Conservation (phyloP, 768 basidiomycete genomes). For the Lactifluus subvellereus region DNA sequence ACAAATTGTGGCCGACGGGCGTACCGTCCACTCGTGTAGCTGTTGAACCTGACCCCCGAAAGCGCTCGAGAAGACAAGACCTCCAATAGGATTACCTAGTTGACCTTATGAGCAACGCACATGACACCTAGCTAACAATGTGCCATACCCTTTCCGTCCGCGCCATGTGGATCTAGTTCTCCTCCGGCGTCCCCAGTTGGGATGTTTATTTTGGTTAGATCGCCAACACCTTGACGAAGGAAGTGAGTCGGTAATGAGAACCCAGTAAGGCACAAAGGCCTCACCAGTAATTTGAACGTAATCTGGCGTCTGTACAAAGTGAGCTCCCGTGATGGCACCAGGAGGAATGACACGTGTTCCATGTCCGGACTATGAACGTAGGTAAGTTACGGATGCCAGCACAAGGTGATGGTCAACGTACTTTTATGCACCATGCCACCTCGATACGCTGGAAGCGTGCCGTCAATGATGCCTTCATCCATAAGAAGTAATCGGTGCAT, state of each 20-base stretch:
- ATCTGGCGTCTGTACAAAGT: slow-evolving; percentile 68
- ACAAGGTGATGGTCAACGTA: slow-evolving; percentile 19
- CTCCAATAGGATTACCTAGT: slow-evolving; percentile 54
- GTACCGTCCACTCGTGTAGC: slow-evolving; percentile 69
- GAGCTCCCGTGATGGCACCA: slow-evolving; percentile 61
- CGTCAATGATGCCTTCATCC: slow-evolving; percentile 31
- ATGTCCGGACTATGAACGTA: slow-evolving; percentile 40
- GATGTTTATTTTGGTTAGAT: slow-evolving; percentile 61
- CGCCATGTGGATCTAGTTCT: slow-evolving; percentile 67
- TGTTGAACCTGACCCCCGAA: slow-evolving; percentile 49
- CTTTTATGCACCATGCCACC: slow-evolving; percentile 52
- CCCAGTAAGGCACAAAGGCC: neutral
- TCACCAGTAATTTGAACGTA: slow-evolving; percentile 42
- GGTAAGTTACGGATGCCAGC: neutral
- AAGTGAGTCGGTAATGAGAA: neutral
- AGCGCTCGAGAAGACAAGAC: slow-evolving; percentile 67
- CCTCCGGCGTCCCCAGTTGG: slow-evolving; percentile 54
- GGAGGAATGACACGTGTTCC: slow-evolving; percentile 67
- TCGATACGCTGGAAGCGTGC: slow-evolving; percentile 39
- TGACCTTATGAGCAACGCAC: neutral
- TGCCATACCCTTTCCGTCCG: slow-evolving; percentile 44
- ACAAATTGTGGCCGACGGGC: slow-evolving; percentile 20
- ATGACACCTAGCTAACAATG: neutral
- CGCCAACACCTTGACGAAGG: slow-evolving; percentile 45
- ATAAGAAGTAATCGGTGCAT: slow-evolving; percentile 1